phyloP scores from a whole-genome alignment of 2,329 filamentous ascomycete genomes.

The Pseudogymnoascus verrucosus region DNA sequence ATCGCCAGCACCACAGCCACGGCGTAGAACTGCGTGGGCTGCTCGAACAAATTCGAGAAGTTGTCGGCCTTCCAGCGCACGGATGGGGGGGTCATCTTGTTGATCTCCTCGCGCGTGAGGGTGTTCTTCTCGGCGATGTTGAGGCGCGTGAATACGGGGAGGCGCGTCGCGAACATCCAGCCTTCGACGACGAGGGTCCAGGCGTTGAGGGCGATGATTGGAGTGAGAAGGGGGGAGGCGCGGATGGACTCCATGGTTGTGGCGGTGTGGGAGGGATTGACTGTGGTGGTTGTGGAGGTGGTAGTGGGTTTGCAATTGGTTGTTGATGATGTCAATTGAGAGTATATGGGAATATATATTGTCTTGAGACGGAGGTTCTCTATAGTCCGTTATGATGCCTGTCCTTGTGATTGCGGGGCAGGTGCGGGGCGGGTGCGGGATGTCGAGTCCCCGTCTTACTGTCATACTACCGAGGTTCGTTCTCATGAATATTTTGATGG shows the following conservation, averaged over 20 bases:
- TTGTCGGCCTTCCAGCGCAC: slow-evolving; percentile 35
- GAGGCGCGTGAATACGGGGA: slow-evolving; percentile 30
- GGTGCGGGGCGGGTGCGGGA: neutral
- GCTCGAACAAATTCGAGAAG: slow-evolving; percentile 36
- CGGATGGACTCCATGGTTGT: neutral
- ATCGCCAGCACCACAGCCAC: slow-evolving; percentile 30
- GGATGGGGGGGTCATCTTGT: slow-evolving; percentile 21
- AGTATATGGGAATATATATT: neutral
- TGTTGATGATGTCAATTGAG: neutral
- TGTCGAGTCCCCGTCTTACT: neutral
- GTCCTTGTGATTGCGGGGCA: neutral
- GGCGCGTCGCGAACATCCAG: slow-evolving; percentile 34
- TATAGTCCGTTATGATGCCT: neutral
- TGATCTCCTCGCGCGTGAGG: slow-evolving; percentile 23
- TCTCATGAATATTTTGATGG: neutral
- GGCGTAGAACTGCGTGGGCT: slow-evolving; percentile 39
- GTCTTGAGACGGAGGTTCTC: neutral
- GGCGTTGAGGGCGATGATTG: slow-evolving; percentile 28
- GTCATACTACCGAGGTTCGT: neutral
- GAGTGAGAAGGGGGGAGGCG: slow-evolving; percentile 19
- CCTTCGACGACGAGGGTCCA: slow-evolving; percentile 36
- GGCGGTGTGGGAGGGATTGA: neutral
- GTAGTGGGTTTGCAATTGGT: neutral
- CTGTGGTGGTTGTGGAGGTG: neutral
- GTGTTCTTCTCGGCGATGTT: slow-evolving; percentile 20